phyloP scores from a whole-genome alignment of 208 protist genomes.

The Acanthamoeba royreba region DNA sequence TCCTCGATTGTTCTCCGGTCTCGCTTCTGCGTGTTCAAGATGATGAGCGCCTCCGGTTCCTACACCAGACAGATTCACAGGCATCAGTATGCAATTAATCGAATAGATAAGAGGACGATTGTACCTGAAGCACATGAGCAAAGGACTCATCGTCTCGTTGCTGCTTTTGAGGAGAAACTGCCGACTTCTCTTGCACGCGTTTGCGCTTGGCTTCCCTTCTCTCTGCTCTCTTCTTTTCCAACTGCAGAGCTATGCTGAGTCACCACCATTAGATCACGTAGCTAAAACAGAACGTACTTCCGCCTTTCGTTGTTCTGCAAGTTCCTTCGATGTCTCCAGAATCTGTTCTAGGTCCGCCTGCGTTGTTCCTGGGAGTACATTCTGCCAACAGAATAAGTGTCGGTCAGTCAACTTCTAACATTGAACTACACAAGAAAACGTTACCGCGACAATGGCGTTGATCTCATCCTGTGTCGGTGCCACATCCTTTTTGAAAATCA shows the following conservation, averaged over 20 bases:
- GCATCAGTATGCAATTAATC: not conserved
- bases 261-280: not conserved
- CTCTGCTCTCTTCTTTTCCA: not conserved
- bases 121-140: not conserved
- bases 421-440: not conserved
- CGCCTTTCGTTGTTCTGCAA: not conserved
- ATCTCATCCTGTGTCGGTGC: not conserved
- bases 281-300: not conserved
- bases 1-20: slow-evolving; percentile 23
- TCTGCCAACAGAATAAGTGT: not conserved
- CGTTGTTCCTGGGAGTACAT: not conserved
- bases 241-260: not conserved
- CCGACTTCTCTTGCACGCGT: not conserved
- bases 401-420: not conserved
- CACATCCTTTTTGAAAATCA: slow-evolving; percentile 31
- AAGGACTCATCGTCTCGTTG: not conserved
- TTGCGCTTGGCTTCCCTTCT: not conserved
- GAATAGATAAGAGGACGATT: not conserved
- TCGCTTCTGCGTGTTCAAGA: slow-evolving; percentile 13
- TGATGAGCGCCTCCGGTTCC: not conserved
- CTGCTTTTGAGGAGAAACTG: not conserved
- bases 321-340: not conserved
- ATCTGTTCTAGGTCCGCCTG: not conserved
- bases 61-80: not conserved
- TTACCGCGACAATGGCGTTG: not conserved